Evolutionary conservation across 139 green algal genomes (phyloP), one percentile per base, ranked within the genome.

Genomic region (Coccomyxa sp.): DNA sequence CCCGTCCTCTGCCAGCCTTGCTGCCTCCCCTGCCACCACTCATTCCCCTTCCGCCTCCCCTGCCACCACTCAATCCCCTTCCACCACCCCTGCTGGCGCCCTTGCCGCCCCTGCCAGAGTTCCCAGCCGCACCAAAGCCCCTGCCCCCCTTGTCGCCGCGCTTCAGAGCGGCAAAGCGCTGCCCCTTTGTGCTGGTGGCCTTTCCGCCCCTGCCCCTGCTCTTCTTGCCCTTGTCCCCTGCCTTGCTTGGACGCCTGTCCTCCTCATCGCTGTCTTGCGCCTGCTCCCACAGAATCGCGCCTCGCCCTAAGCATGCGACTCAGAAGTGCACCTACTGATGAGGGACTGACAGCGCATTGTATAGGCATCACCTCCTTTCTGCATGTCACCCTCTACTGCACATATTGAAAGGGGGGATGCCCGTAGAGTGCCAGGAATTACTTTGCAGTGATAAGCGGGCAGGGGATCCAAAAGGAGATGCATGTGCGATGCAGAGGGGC

Each of bases 161-260:
- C 71, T 31, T 38, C 14, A 77, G 25, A 25, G 71, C 27, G 23
- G 71, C 71, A 45, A 77, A 77, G 71, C 71, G 71, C 71, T 77
- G 71, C 23, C 84, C 87, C 68, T 86, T 88, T 76, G 85, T 89
- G 84, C 87, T 90, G 59, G 38, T 32, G n/a, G 86, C 86, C 66
- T 90, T 89, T 59, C 23, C 71, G 23, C 71, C n/a, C 21, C 23
- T 18, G 71, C 25, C 71, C 71, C 71, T 51, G 38, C 38, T 51
- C 38, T 51, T 15, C 27, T 51, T 51, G 27, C 71, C 9, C 25
- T 77, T 31, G 71, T 32, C n/a, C 23, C 71, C 14, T 3, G 10
- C 27, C 71, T 10, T 77, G 28, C 31, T 51, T 18, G 71, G 23
- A 18, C n/a, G 14, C 27, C 71, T 51, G 1, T 31, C 10, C 28